Conservation (phyloP, 169 alveolate species). For the Plasmodium gonderi region DNA sequence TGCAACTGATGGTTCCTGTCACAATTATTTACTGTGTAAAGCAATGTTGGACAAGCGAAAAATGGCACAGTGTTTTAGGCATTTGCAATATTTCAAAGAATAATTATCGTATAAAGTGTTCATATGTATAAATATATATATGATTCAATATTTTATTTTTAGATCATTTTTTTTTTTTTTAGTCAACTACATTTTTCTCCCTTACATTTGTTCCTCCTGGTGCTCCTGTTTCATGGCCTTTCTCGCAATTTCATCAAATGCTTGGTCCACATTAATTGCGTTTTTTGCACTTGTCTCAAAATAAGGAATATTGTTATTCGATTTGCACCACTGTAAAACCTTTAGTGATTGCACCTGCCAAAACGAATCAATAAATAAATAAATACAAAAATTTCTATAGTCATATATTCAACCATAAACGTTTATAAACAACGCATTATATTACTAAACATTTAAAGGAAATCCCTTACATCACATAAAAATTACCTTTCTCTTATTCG, state of each 20-base stretch:
- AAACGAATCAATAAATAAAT: background rate
- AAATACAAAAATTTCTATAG: background rate
- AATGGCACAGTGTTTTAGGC: no score
- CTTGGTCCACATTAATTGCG: constrained; percentile 95
- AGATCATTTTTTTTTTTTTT: background rate
- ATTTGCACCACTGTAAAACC: constrained; percentile 94
- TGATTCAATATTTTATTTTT: background rate
- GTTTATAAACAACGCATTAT: background rate
- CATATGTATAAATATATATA: background rate
- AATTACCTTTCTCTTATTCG: constrained; percentile 90
- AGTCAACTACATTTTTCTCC: constrained; percentile 17
- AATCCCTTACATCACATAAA: background rate
- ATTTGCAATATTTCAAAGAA: background rate
- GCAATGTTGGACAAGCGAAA: background rate
- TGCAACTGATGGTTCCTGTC: background rate
- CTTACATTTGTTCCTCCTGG: constrained; percentile 88
- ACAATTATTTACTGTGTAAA: background rate
- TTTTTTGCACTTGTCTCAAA: constrained; percentile 98
- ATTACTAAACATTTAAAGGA: background rate
- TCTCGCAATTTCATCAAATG: constrained; percentile 94
- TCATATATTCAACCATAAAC: background rate
- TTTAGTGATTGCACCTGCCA: constrained; percentile 88
- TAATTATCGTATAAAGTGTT: background rate
- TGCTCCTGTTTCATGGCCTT: constrained; percentile 89
- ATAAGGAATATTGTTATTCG: constrained; percentile 92